Conservation (phyloP, 2,329 filamentous ascomycete genomes). For the Macrophomina phaseolina region DNA sequence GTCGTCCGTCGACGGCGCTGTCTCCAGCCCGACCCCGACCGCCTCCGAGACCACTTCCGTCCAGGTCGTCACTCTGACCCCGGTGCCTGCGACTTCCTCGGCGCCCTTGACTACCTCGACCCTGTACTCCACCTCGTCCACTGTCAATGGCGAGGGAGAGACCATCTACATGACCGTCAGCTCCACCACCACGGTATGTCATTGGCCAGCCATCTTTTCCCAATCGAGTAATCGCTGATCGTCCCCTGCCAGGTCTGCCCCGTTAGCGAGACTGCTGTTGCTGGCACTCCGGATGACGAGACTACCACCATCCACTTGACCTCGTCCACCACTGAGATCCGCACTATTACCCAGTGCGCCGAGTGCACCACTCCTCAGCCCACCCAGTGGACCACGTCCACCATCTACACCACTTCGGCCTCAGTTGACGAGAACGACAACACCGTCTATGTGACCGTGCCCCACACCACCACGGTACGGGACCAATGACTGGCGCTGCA, state of each 20-base stretch:
- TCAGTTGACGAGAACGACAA: constrained; percentile 16
- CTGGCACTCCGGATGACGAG: constrained; percentile 1
- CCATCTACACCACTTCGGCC: constrained; percentile 23
- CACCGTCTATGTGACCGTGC: constrained; percentile 14
- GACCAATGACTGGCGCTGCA: not conserved
- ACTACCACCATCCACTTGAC: constrained; percentile 17
- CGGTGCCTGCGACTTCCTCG: constrained; percentile 7
- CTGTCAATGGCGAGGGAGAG: not conserved
- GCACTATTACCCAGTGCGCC: constrained; percentile 7
- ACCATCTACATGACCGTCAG: not conserved
- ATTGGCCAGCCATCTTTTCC: not conserved
- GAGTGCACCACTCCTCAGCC: not conserved
- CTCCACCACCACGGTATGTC: constrained; percentile 4
- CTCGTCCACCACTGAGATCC: constrained; percentile 10
- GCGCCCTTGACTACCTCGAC: constrained; percentile 20
- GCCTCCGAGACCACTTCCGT: constrained; percentile 14
- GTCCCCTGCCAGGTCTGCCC: constrained; percentile 12
- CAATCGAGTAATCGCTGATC: not conserved
- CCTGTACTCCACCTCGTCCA: constrained; percentile 4
- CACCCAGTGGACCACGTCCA: constrained; percentile 26
- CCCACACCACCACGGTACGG: constrained; percentile 24
- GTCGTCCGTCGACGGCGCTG: constrained; percentile 1
- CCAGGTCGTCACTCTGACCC: constrained; percentile 13
- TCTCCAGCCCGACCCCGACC: not conserved
- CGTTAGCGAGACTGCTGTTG: constrained; percentile 2